A percentile compares a stretch with the other conserved stretches of the same genome.
Conservation (phyloP, 345 rosid species). For the Combretum micranthum region DNA sequence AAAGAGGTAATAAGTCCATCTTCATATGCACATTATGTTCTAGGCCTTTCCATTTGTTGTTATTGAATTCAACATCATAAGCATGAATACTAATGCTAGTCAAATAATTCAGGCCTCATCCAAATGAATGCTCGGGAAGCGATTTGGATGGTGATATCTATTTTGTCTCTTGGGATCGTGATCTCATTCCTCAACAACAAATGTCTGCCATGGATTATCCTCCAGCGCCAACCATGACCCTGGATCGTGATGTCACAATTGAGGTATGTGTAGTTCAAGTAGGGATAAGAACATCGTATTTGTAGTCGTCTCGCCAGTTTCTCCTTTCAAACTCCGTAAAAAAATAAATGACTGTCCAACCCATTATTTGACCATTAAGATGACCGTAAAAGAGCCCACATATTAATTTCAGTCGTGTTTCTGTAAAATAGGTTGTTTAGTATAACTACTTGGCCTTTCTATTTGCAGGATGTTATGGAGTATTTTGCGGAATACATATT, state of each 20-base stretch:
- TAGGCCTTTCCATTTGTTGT: not conserved
- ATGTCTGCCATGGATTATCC: conserved; percentile 29
- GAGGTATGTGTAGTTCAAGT: conserved; percentile 18
- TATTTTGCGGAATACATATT: too few relatives aligned
- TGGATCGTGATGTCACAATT: conserved; percentile 26
- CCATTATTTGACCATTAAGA: too few relatives aligned
- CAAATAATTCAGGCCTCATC: too few relatives aligned
- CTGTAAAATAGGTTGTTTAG: not conserved
- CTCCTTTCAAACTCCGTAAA: too few relatives aligned
- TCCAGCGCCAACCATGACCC: not conserved
- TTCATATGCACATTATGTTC: not conserved
- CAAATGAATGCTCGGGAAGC: too few relatives aligned
- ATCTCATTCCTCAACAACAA: conserved; percentile 17
- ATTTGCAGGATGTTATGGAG: conserved; percentile 43
- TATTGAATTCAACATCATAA: conserved; percentile 5
- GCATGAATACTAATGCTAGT: too few relatives aligned
- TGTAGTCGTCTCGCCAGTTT: too few relatives aligned
- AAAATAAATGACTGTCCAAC: too few relatives aligned
- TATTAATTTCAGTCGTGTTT: too few relatives aligned
- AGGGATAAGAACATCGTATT: too few relatives aligned
- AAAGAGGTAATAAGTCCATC: conserved; percentile 16
- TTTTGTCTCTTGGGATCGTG: conserved; percentile 33
- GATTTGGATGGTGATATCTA: conserved; percentile 37
- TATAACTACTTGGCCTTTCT: not conserved
- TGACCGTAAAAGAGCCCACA: too few relatives aligned